A percentile compares a stretch with the other conserved stretches of the same genome.
Evolutionary conservation across 2,329 filamentous ascomycete genomes (phyloP).

Genomic region (Leptoxyphium fumago): DNA sequence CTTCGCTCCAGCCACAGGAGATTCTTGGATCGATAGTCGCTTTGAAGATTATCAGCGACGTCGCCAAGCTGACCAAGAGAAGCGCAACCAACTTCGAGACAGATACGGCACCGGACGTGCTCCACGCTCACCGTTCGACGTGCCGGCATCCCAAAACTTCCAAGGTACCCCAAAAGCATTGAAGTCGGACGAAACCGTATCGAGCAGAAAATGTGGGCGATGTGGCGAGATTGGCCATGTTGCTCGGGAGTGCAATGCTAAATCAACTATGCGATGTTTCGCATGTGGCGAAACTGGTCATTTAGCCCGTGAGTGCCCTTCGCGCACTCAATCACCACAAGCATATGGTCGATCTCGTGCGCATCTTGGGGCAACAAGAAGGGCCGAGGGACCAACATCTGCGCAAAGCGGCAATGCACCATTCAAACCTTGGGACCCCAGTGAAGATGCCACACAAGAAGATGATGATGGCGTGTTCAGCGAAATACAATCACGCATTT

Average conservation of each 20-base stretch:
- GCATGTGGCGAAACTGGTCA: constrained; percentile 4
- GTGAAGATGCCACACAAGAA: neutral
- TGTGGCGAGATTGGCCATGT: constrained; percentile 9
- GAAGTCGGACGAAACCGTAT: neutral
- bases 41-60: constrained; percentile 5
- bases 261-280: constrained; percentile 2
- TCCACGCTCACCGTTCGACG: neutral
- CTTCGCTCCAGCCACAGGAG: constrained; percentile 1
- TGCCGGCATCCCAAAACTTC: neutral
- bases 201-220: constrained; percentile 5
- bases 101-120: neutral
- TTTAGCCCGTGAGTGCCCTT: constrained; percentile 2
- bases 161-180: neutral
- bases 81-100: neutral
- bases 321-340: too few relatives aligned
- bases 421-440: neutral
- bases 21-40: constrained; percentile 8
- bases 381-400: neutral
- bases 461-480: neutral
- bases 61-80: neutral
- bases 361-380: neutral
- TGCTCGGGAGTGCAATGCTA: constrained; percentile 7
- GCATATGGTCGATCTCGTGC: neutral
- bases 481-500: neutral
- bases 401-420: neutral